These are phyloP conservation scores for Trichoderma semiorbis DNA, from an alignment of 2,329 filamentous ascomycete genomes.

Conservation along the genomic window DNA sequence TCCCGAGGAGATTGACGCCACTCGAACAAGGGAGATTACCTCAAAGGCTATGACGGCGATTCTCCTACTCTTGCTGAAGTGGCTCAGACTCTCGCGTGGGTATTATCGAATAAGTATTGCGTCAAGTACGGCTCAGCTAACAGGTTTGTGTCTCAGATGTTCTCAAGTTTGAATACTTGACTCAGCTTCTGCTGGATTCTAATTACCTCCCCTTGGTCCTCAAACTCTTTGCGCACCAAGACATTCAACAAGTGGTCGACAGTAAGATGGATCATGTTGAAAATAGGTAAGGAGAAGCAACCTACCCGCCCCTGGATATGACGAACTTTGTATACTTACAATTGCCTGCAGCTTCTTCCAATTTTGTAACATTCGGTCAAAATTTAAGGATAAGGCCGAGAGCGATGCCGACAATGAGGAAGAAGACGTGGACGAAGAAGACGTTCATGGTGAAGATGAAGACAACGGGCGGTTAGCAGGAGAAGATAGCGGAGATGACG, in stretches of 20 bases:
- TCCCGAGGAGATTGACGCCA: conserved; percentile 76
- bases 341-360: conserved; percentile 71
- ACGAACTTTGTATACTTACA: background rate
- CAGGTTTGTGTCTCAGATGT: conserved; percentile 57
- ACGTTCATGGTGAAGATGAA: conserved; percentile 30
- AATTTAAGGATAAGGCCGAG: conserved; percentile 35
- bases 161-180: conserved; percentile 92
- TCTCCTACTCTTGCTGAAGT: conserved; percentile 84
- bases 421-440: conserved; percentile 22
- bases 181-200: conserved; percentile 87
- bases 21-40: conserved; percentile 80
- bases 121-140: background rate
- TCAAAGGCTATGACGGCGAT: conserved; percentile 90
- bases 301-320: background rate
- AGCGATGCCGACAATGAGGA: conserved; percentile 29
- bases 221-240: conserved; percentile 91
- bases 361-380: conserved; percentile 74
- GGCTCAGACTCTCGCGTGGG: conserved; percentile 93
- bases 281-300: conserved; percentile 58
- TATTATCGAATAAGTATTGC: background rate
- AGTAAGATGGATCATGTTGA: conserved; percentile 80
- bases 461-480: conserved; percentile 32
- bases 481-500: conserved; percentile 67
- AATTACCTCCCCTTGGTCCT: conserved; percentile 91
- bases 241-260: conserved; percentile 85